phyloP scores from a whole-genome alignment of 305 asterid genomes.

The Lippia alba region DNA sequence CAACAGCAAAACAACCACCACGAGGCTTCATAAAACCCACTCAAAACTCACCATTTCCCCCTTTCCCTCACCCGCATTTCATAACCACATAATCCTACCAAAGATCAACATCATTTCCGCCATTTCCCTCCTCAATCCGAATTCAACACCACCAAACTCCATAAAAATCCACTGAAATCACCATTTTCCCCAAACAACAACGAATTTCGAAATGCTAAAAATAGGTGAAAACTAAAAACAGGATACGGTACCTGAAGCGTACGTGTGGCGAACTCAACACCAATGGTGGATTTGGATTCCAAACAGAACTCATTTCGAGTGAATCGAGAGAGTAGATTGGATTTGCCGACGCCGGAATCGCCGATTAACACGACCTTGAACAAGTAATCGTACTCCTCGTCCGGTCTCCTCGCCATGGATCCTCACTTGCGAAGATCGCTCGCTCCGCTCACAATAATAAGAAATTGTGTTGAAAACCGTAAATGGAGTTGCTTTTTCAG shows the following conservation, averaged over 20 bases:
- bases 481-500: constrained; percentile 2
- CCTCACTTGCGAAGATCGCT: constrained; percentile 32
- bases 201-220: constrained; percentile 15
- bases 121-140: neutral
- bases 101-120: neutral
- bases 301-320: constrained; percentile 57
- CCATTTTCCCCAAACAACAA: neutral
- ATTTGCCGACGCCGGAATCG: constrained; percentile 58
- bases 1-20: constrained; percentile 12
- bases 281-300: constrained; percentile 59
- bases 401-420: constrained; percentile 55
- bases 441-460: constrained; percentile 1
- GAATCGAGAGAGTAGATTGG: constrained; percentile 54
- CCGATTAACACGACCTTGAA: constrained; percentile 56
- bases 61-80: neutral
- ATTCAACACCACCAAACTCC: neutral
- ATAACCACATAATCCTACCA: neutral
- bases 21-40: neutral
- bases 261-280: constrained; percentile 61
- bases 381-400: constrained; percentile 58
- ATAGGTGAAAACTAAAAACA: neutral
- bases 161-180: neutral
- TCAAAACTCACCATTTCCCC: neutral
- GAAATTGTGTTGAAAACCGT: constrained; percentile 16
- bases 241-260: constrained; percentile 47